These are phyloP conservation scores for Pisolithus orientalis DNA, from an alignment of 768 basidiomycete genomes.

Conservation along the genomic window DNA sequence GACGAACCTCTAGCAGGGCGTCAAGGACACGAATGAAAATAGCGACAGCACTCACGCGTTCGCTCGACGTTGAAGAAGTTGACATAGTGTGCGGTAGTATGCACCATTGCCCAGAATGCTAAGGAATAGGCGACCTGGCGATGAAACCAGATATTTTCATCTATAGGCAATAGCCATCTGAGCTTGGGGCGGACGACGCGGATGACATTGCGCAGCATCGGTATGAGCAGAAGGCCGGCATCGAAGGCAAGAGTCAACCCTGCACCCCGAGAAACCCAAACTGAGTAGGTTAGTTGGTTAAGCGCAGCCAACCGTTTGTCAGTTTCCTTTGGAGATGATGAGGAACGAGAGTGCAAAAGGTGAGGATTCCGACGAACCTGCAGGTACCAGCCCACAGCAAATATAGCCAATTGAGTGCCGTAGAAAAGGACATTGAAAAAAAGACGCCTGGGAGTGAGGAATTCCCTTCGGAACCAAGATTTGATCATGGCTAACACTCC, in stretches of 20 bases:
- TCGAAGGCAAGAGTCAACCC: slow-evolving; percentile 86
- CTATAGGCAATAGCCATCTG: slow-evolving; percentile 81
- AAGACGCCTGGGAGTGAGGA: slow-evolving; percentile 57
- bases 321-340: slow-evolving; percentile 36
- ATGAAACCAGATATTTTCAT: slow-evolving; percentile 97
- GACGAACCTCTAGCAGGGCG: slow-evolving; percentile 61
- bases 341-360: background rate
- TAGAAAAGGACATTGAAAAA: slow-evolving; percentile 77
- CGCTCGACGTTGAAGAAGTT: slow-evolving; percentile 91
- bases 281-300: slow-evolving; percentile 75
- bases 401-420: slow-evolving; percentile 65
- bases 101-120: slow-evolving; percentile 90
- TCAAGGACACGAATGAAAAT: background rate
- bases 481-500: slow-evolving; percentile 45
- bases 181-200: slow-evolving; percentile 76
- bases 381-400: slow-evolving; percentile 84
- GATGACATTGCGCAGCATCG: slow-evolving; percentile 86
- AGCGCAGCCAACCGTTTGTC: slow-evolving; percentile 65
- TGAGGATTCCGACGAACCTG: slow-evolving; percentile 41
- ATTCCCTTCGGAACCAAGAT: slow-evolving; percentile 69
- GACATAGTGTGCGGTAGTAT: slow-evolving; percentile 90
- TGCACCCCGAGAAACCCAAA: slow-evolving; percentile 88
- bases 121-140: slow-evolving; percentile 91
- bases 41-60: slow-evolving; percentile 51
- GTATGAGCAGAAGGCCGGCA: slow-evolving; percentile 80